phyloP scores from a whole-genome alignment of 1,139 yeast genomes.

The Hansenula sp. region DNA sequence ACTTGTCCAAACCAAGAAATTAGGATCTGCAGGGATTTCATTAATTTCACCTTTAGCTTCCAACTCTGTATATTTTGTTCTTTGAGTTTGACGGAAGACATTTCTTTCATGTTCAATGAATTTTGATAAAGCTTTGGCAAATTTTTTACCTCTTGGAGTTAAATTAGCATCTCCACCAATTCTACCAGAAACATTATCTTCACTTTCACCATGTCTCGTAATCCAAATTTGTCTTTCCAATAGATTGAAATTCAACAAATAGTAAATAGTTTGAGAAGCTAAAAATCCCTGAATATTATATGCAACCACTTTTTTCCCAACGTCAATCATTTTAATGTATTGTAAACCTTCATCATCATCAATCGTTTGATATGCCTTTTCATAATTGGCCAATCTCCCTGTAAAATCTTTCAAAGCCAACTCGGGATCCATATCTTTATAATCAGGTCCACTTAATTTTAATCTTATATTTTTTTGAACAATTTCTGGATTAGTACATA shows the following conservation, averaged over 20 bases:
- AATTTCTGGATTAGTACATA: constrained; percentile 75
- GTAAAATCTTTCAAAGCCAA: constrained; percentile 78
- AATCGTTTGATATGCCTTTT: constrained; percentile 85
- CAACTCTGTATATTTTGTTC: constrained; percentile 45
- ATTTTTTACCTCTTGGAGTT: constrained; percentile 75
- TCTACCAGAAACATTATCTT: constrained; percentile 76
- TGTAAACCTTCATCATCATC: constrained; percentile 78
- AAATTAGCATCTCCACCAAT: constrained; percentile 91
- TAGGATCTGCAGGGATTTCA: constrained; percentile 31
- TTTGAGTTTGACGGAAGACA: constrained; percentile 64
- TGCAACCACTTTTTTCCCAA: constrained; percentile 89
- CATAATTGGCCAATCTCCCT: constrained; percentile 78
- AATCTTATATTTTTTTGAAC: constrained; percentile 80
- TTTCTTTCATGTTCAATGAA: constrained; percentile 73
- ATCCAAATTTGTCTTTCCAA: constrained; percentile 94
- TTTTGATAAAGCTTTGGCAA: constrained; percentile 64
- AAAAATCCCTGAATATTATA: constrained; percentile 88
- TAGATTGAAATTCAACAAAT: constrained; percentile 82
- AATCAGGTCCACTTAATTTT: constrained; percentile 92
- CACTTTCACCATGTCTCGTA: constrained; percentile 90
- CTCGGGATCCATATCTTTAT: constrained; percentile 79
- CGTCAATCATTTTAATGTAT: constrained; percentile 93
- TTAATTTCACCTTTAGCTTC: constrained; percentile 24
- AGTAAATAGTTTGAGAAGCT: constrained; percentile 91
- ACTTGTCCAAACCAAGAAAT: constrained; percentile 91